Base-by-base conservation (phyloP, 768 basidiomycete genomes). In the Amanita inopinata region DNA sequence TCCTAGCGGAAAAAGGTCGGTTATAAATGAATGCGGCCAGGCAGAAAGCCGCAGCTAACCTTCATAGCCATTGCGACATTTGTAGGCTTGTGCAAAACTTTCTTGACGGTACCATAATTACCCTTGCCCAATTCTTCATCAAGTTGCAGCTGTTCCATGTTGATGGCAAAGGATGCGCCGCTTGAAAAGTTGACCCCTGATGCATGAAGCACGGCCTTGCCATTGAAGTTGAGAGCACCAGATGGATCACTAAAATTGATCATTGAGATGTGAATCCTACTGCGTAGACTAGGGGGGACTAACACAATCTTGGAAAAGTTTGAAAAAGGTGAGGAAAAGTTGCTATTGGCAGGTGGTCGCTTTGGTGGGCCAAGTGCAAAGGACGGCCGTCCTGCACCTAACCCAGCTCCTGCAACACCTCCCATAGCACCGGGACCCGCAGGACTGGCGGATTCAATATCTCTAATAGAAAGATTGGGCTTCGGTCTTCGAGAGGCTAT, bases 61-160 rank as follows among this genome's bases (percentile, higher is more conserved):
- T 99, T 99, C 91, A 98, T 94, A 9, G 94, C 94, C 93, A 99
- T 97, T 46, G 76, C 75, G 33, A 97, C 90, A 41, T 92, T 93
- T 6, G 90, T 97, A 3, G 93, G 93, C 47, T 76, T 86, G 58
- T 98, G 94, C 25, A 90, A 66, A 1, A 97, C 94, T 59, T 86
- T 89, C 69, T 93, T 92, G 3, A 99, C 96, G 2, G 92, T 94
- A 32, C 96, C 96, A 55, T 98, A 98, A 60, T 96, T 96, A 24
- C 96, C 96, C 54, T 81, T 82, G 24, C 96, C 96, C 40, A 98
- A 75, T 61, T 98, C 96, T 55, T 97, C 92, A 46, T 85, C 72
- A 45, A 98, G 73, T 50, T 86, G 74, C 43, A 99, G 75, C 58
- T 98, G 83, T 45, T 78, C 76, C 94, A 94, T 94, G 63, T 90